These are phyloP conservation scores for Colletotrichum paranaense DNA, from an alignment of 2,329 filamentous ascomycete genomes.

Conservation along the genomic window DNA sequence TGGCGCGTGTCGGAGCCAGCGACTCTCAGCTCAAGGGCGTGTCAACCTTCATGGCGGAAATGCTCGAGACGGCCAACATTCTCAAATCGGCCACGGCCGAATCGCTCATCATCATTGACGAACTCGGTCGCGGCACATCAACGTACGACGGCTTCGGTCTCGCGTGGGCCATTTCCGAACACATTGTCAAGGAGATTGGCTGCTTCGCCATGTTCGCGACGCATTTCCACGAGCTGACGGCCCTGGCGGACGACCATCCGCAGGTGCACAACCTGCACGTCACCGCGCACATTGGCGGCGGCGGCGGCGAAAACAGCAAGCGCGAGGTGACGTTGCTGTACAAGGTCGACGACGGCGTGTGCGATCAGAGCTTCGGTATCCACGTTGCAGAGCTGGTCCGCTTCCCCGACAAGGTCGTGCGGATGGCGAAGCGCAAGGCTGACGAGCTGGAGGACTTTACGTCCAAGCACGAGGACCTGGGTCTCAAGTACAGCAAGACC, in stretches of 20 bases:
- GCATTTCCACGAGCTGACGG: conserved; percentile 97
- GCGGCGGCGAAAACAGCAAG: conserved; percentile 61
- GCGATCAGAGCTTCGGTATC: conserved; percentile 97
- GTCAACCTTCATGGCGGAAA: conserved; percentile 99
- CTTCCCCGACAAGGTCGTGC: conserved; percentile 96
- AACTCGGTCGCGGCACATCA: conserved; percentile 94
- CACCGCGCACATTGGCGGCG: conserved; percentile 85
- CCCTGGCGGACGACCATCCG: conserved; percentile 85
- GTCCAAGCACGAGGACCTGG: conserved; percentile 74
- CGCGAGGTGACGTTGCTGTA: conserved; percentile 95
- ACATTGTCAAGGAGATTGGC: conserved; percentile 94
- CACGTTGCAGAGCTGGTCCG: conserved; percentile 97
- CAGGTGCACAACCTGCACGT: conserved; percentile 96
- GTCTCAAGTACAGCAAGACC: conserved; percentile 76
- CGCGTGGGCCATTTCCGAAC: conserved; percentile 99
- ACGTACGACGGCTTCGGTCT: conserved; percentile 98
- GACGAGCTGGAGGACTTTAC: conserved; percentile 98
- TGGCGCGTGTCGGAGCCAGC: conserved; percentile 93
- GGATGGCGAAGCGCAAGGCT: conserved; percentile 99
- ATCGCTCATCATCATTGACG: conserved; percentile 98
- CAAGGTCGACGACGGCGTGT: conserved; percentile 95
- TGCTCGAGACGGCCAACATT: conserved; percentile 98
- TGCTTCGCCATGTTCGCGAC: conserved; percentile 97
- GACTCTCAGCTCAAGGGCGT: conserved; percentile 98
- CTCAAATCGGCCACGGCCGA: conserved; percentile 96